These are phyloP conservation scores for Apiotrichum gracile DNA, from an alignment of 1,284 basidiomycete species.

Conservation along the genomic window DNA sequence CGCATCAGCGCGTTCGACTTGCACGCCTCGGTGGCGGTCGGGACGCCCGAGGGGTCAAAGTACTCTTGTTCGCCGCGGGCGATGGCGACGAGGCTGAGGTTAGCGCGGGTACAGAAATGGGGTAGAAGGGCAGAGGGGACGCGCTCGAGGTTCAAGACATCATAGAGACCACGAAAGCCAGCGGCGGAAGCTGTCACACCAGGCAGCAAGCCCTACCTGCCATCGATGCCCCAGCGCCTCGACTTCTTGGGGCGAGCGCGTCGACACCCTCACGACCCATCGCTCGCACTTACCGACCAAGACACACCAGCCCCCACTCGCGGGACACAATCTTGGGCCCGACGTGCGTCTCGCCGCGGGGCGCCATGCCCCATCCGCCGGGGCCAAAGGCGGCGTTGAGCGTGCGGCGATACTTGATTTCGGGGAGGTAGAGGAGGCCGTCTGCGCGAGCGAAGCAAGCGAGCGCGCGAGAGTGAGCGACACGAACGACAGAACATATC, in stretches of 20 bases:
- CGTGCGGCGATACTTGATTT: slow-evolving; percentile 95
- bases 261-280: too few relatives aligned
- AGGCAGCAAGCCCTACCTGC: too few relatives aligned
- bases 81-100: slow-evolving; percentile 71
- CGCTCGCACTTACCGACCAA: slow-evolving; percentile 78
- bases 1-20: slow-evolving; percentile 97
- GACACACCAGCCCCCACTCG: slow-evolving; percentile 91
- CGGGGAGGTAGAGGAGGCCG: slow-evolving; percentile 89
- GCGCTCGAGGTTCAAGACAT: too few relatives aligned
- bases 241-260: too few relatives aligned
- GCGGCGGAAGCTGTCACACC: too few relatives aligned
- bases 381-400: slow-evolving; percentile 93
- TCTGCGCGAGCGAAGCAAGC: slow-evolving; percentile 52
- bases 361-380: slow-evolving; percentile 94
- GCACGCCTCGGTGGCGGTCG: slow-evolving; percentile 90
- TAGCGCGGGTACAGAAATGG: not conserved
- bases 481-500: not conserved
- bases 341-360: slow-evolving; percentile 87
- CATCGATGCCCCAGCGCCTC: too few relatives aligned
- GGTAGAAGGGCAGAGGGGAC: too few relatives aligned
- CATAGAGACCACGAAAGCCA: too few relatives aligned
- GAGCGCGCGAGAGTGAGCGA: not conserved
- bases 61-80: slow-evolving; percentile 96
- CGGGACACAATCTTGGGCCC: slow-evolving; percentile 80
- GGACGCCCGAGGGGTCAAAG: slow-evolving; percentile 83